These are phyloP conservation scores for Septoria linicola DNA, from an alignment of 2,329 filamentous ascomycete species.

Conservation along the genomic window DNA sequence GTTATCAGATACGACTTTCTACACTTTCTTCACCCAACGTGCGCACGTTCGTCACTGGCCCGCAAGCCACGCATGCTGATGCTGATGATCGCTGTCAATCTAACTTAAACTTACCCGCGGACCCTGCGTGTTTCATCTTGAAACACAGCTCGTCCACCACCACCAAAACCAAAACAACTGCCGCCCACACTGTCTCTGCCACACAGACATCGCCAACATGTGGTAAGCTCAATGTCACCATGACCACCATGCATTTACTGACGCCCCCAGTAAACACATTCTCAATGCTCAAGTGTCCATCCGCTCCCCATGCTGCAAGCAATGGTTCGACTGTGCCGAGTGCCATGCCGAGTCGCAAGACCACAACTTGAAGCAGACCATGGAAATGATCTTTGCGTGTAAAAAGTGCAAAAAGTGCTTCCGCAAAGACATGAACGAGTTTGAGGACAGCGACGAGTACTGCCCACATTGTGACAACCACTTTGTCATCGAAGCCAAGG, in stretches of 20 bases:
- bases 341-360: slow-evolving; percentile 80
- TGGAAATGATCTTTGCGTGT: slow-evolving; percentile 91
- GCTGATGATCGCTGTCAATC: too few relatives aligned
- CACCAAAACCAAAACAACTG: not conserved
- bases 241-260: not conserved
- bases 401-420: slow-evolving; percentile 99
- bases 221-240: slow-evolving; percentile 5
- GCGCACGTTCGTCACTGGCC: too few relatives aligned
- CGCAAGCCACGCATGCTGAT: too few relatives aligned
- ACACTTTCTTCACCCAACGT: too few relatives aligned
- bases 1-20: too few relatives aligned
- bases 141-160: slow-evolving; percentile 6
- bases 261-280: slow-evolving; percentile 78
- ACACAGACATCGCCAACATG: slow-evolving; percentile 3
- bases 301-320: slow-evolving; percentile 90
- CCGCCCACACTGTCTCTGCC: too few relatives aligned
- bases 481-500: slow-evolving; percentile 85
- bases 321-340: slow-evolving; percentile 98
- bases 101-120: too few relatives aligned
- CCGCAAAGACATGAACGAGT: slow-evolving; percentile 86
- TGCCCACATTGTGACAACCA: slow-evolving; percentile 99
- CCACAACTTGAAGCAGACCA: slow-evolving; percentile 70
- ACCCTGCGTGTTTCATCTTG: too few relatives aligned
- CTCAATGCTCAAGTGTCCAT: slow-evolving; percentile 97
- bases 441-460: slow-evolving; percentile 97